Conservation (phyloP, 2,329 filamentous ascomycete species). For the Grosmannia serpens region DNA sequence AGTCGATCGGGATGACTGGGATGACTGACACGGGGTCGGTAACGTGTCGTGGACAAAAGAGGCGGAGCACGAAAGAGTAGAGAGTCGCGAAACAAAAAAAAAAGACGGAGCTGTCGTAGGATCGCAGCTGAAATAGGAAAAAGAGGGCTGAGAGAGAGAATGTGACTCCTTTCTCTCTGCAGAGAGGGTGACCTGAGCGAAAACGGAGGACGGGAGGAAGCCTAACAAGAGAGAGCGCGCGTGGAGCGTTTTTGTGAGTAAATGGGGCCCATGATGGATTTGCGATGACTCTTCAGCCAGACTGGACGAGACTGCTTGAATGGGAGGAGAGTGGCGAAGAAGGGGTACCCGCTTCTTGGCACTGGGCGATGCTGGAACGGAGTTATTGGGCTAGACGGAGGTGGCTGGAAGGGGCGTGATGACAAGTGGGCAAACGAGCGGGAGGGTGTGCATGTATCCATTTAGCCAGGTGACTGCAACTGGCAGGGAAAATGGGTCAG, state of each 20-base stretch:
- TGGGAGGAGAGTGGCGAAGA: slow-evolving; percentile 8
- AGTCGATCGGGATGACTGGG: background rate
- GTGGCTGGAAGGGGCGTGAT: slow-evolving; percentile 9
- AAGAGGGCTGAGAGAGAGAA: background rate
- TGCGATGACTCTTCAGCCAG: slow-evolving; percentile 12
- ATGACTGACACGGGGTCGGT: background rate
- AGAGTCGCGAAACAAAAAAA: background rate
- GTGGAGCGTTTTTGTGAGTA: slow-evolving; percentile 12
- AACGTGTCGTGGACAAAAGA: background rate
- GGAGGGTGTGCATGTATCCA: slow-evolving; percentile 3
- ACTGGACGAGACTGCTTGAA: slow-evolving; percentile 1
- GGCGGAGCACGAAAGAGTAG: background rate
- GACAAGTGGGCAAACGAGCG: slow-evolving; percentile 10
- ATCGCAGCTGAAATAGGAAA: background rate
- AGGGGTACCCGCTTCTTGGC: slow-evolving; percentile 10
- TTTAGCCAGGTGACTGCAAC: slow-evolving; percentile 22
- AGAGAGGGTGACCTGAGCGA: background rate
- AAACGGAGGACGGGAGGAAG: slow-evolving; percentile 1
- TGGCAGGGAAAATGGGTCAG: slow-evolving; percentile 13
- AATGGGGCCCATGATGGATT: slow-evolving; percentile 11
- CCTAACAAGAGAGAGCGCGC: slow-evolving; percentile 7
- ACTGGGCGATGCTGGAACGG: slow-evolving; percentile 7
- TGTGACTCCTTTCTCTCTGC: slow-evolving; percentile 10
- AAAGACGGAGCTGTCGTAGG: background rate
- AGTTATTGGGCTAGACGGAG: background rate